These are phyloP conservation scores for Kodamaea fungicola DNA, from an alignment of 1,139 yeast genomes.

Conservation along the genomic window DNA sequence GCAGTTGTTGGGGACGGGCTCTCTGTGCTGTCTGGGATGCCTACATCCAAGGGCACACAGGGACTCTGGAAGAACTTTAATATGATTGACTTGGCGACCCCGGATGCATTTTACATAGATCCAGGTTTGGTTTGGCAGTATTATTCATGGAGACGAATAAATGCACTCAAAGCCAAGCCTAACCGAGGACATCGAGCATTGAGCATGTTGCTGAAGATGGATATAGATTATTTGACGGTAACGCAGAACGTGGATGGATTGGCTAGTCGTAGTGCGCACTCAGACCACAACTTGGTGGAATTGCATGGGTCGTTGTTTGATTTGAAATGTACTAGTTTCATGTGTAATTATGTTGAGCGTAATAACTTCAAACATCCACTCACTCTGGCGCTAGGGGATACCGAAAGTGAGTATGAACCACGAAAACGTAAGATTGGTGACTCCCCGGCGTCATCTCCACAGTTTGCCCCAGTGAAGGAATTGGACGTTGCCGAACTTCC, in stretches of 20 bases:
- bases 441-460: slow-evolving; percentile 32
- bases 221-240: slow-evolving; percentile 51
- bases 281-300: slow-evolving; percentile 48
- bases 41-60: slow-evolving; percentile 68
- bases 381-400: slow-evolving; percentile 50
- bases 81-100: slow-evolving; percentile 83
- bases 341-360: slow-evolving; percentile 58
- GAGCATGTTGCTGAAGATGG: slow-evolving; percentile 44
- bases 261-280: slow-evolving; percentile 62
- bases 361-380: slow-evolving; percentile 59
- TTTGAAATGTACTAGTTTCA: slow-evolving; percentile 70
- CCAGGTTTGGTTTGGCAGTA: slow-evolving; percentile 92
- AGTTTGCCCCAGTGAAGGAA: slow-evolving; percentile 44
- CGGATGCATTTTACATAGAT: slow-evolving; percentile 79
- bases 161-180: slow-evolving; percentile 66
- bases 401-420: slow-evolving; percentile 28
- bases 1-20: slow-evolving; percentile 86
- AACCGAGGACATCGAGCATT: slow-evolving; percentile 71
- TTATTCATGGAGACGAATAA: slow-evolving; percentile 64
- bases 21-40: slow-evolving; percentile 72
- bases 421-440: slow-evolving; percentile 6
- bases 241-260: slow-evolving; percentile 85
- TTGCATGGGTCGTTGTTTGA: slow-evolving; percentile 79
- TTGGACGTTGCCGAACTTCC: slow-evolving; percentile 60
- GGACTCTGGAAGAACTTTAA: slow-evolving; percentile 79